Base-by-base conservation (phyloP, 2,329 filamentous ascomycete species). In the Drechslera avenae region DNA sequence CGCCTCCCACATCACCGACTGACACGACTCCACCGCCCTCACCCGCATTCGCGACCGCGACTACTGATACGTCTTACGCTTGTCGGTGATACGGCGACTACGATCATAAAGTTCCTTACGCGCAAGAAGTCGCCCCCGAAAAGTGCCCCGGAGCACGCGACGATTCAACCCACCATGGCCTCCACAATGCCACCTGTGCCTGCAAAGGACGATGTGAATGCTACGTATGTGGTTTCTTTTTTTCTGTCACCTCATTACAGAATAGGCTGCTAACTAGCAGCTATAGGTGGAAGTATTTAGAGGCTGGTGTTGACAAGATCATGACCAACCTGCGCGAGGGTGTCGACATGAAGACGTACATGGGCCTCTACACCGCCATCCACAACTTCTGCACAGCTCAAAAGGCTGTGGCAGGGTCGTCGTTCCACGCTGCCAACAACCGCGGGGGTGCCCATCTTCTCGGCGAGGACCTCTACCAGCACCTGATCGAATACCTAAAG, bases 371-470 rank as follows among this genome's bases (percentile, higher is more conserved):
- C 77, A 97, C 93, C 45, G 91, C 92, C 54, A 94, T 99, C 41
- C 94, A 99, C 78, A 97, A 99, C 79, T 99, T 99, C 76, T 99
- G 94, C 75, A 99, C 94, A 49, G 96, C 94, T 18, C 94, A 97
- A 75, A 97, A 97, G 74, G 91, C 91, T 1, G 86, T 92, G 36
- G 83, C 84, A n/a, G 80, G 83, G 44, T 76, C 75, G 12, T 72
- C 69, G 18, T 75, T 68, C 59, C 71, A 75, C 65, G 66, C 72
- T 69, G 74, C 73, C 26, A 83, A 84, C 58, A 87, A 90, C 72
- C 81, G 88, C 57, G 91, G 91, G 74, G 90, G 90, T 86, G 94
- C 94, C 13, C 93, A 99, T 71, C 83, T 99, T 3, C 85, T 97
- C 34, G 94, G 94, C 46, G 94, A 99, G 73, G 94, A 99, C 60